Percentiles rank a stretch among this genome's conserved stretches.
Evolutionary conservation across 768 basidiomycete genomes (phyloP).

Genomic region (Podaxis carcinomalis): DNA sequence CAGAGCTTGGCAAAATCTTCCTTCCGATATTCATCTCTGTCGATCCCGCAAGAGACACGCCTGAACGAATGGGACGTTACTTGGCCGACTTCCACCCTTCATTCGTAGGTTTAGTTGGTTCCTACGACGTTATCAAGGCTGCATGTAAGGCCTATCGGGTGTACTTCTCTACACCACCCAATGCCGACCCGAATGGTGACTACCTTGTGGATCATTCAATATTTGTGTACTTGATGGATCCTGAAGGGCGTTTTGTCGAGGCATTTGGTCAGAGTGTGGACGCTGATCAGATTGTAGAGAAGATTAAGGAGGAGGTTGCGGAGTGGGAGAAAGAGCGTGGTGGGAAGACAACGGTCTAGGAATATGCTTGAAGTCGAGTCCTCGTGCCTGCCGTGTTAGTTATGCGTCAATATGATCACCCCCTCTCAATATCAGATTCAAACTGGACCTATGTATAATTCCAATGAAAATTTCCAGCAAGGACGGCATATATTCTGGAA

Average conservation of each 20-base stretch:
- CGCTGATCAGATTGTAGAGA: constrained; percentile 61
- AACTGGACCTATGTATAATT: background rate
- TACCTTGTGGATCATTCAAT: constrained; percentile 97
- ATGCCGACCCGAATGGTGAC: constrained; percentile 84
- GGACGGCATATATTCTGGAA: too few relatives aligned
- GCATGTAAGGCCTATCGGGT: constrained; percentile 95
- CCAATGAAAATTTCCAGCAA: too few relatives aligned
- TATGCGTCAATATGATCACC: background rate
- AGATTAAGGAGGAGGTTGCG: constrained; percentile 46
- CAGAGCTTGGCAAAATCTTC: constrained; percentile 64
- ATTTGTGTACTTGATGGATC: constrained; percentile 98
- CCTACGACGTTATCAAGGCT: constrained; percentile 77
- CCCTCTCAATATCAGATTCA: background rate
- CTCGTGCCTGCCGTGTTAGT: background rate
- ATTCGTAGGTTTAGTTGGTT: constrained; percentile 83
- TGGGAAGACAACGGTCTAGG: constrained; percentile 22
- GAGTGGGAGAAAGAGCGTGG: constrained; percentile 41
- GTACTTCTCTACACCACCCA: constrained; percentile 94
- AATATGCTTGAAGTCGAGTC: background rate
- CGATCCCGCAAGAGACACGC: constrained; percentile 88
- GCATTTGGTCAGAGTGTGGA: constrained; percentile 88
- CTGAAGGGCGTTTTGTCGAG: constrained; percentile 88
- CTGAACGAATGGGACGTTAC: constrained; percentile 56
- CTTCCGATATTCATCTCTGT: constrained; percentile 94
- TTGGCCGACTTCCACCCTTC: constrained; percentile 87